These are phyloP conservation scores for Phytopythium vexans DNA, from an alignment of 352 stramenopile species.

Conservation along the genomic window DNA sequence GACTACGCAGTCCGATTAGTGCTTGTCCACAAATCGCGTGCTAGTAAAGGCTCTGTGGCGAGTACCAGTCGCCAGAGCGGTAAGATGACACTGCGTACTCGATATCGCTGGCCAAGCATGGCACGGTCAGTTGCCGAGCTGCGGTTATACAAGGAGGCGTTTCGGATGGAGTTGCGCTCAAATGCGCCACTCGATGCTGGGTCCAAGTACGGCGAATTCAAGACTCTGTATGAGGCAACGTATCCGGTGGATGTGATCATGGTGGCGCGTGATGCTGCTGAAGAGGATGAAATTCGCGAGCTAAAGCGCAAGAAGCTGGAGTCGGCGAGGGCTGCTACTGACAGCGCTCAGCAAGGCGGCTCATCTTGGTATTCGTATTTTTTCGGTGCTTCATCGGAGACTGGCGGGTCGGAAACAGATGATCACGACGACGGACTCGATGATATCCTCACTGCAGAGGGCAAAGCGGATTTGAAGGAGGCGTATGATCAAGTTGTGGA, in stretches of 20 bases:
- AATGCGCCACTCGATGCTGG: slow-evolving; percentile 26
- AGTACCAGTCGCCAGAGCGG: no score
- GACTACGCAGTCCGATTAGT: slow-evolving; percentile 60
- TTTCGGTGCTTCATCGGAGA: slow-evolving; percentile 38
- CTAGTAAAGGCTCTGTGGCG: background rate
- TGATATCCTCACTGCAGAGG: slow-evolving; percentile 49
- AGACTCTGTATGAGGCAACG: slow-evolving; percentile 48
- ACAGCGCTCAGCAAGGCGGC: slow-evolving; percentile 14
- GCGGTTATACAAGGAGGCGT: slow-evolving; percentile 56
- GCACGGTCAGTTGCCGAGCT: slow-evolving; percentile 51
- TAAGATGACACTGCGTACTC: background rate
- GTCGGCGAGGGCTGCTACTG: slow-evolving; percentile 19
- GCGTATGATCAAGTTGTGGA: slow-evolving; percentile 70
- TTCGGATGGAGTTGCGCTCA: slow-evolving; percentile 47
- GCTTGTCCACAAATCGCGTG: slow-evolving; percentile 16
- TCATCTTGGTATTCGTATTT: slow-evolving; percentile 83
- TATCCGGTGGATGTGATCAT: slow-evolving; percentile 76
- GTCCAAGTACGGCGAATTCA: slow-evolving; percentile 38
- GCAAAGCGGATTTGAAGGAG: slow-evolving; percentile 61
- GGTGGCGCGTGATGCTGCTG: slow-evolving; percentile 48
- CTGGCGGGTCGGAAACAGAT: slow-evolving; percentile 6
- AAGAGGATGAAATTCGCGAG: slow-evolving; percentile 44
- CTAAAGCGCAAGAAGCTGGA: slow-evolving; percentile 24
- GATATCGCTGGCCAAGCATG: slow-evolving; percentile 56
- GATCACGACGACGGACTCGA: slow-evolving; percentile 28